Evolutionary conservation across 225 moss, liverwort and hornwort genomes (phyloP), one percentile per base, ranked within the genome.

Genomic region (Antitrichia curtipendula): DNA sequence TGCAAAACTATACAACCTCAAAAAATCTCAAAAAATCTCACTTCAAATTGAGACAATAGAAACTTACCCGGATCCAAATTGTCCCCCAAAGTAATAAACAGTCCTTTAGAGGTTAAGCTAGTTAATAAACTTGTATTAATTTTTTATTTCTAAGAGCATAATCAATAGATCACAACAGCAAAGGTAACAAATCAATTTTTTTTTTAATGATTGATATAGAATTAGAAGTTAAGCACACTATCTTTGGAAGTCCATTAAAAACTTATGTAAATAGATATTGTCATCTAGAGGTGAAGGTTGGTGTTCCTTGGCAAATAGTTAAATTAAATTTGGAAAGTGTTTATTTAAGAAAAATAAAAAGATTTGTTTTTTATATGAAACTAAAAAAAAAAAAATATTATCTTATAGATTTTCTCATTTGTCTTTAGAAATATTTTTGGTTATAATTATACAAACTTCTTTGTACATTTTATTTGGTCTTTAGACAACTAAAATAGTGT

Each of bases 401-500:
- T 70, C 8, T 3, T 1, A 9, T 70, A 70, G 9, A 70, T 70
- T 15, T 70, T 0, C 1, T 0, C 9, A 43, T 27, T 8, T 27
- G 5, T 70, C 4, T 69, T 41, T 25, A 70, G 70, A 40, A 14
- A 41, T 25, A 16, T 5, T 70, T 41, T 70, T 22, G 4, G 9
- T 68, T 3, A 12, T 38, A 1, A 68, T 38, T 12, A n/a, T n/a
- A n/a, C 1, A 66, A 1, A 21, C 22, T n/a, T 38, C 38, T 1
- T 38, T 69, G 1, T 40, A 69, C 4, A 69, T 69, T 23, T 40
- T 40, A 69, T 40, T 40, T 69, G 23, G 7, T 69, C 17, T 29
- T 29, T 47, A 73, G 7, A 47, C 4, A 29, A 73, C 0, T 0
- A 0, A 47, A 29, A 9, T 47, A 73, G 45, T 73, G 3, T 0